Evolutionary conservation across 208 protist genomes (phyloP), one percentile per base, ranked within the genome.

Genomic region (Phytomonas serpens): DNA sequence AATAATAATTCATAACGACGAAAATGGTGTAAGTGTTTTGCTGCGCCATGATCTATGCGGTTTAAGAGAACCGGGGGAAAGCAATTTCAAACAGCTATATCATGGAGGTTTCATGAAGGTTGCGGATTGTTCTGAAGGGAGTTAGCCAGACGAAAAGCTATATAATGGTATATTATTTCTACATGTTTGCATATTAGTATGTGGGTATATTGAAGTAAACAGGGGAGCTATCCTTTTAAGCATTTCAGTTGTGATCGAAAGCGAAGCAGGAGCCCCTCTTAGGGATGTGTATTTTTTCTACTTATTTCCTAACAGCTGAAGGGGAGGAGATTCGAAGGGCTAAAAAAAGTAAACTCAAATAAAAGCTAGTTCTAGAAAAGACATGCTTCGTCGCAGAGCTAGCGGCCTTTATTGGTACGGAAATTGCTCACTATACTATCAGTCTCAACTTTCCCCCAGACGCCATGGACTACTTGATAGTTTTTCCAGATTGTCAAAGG

Each of bases 51-150:
- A 91, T 65, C 31, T 93, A 11, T 78, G 78, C 51, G 90, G 79
- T 19, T 77, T 96, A n/a, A 80, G 76, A 36, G 47, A 73, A 4
- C 65, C 68, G 0, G 74, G 32, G 19, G 83, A 93, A 57, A 65
- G 85, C 34, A 75, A 82, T 30, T 96, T 93, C 62, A 67, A 70
- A 6, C 82, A 89, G 73, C 79, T 96, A 31, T 91, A 94, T 72
- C 38, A 65, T 4, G 91, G 91, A 16, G 64, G 52, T 37, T 96
- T 89, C 31, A 74, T 90, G 51, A 71, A 74, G 10, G 70, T 88
- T 13, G 79, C 83, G 34, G 85, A 92, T 63, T 96, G 91, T 69
- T 88, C 85, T 90, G 69, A 81, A 14, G 36, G 14, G 7, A 57
- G 38, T 68, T 33, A 51, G 36, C 65, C 40, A 69, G 30, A 68